Conservation (phyloP, 768 basidiomycete species). For the Calocera viscosa region DNA sequence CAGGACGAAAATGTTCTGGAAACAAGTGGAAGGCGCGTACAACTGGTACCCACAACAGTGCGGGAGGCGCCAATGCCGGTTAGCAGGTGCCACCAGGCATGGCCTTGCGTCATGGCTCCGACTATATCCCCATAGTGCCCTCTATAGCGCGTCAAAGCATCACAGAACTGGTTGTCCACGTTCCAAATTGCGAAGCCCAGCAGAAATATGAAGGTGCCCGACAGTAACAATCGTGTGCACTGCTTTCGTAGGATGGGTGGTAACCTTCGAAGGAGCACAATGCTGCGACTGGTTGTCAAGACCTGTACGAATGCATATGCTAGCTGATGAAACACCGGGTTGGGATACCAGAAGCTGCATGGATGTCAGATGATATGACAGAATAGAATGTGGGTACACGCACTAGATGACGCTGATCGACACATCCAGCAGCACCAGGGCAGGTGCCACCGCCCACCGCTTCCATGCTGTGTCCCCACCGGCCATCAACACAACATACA, state of each 20-base stretch:
- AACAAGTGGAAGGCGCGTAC: background rate
- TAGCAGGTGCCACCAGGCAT: constrained; percentile 65
- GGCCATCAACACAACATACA: constrained; percentile 42
- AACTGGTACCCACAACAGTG: constrained; percentile 12
- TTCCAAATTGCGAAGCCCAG: constrained; percentile 68
- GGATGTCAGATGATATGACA: background rate
- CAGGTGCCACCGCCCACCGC: constrained; percentile 24
- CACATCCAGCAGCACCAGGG: constrained; percentile 37
- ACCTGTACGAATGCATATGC: constrained; percentile 55
- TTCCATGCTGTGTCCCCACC: background rate
- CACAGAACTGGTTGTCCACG: constrained; percentile 66
- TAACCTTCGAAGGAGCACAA: constrained; percentile 34
- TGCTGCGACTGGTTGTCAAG: constrained; percentile 33
- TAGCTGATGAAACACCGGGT: constrained; percentile 69
- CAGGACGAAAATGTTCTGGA: background rate
- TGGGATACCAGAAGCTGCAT: constrained; percentile 48
- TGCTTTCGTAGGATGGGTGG: constrained; percentile 27
- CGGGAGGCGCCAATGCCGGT: constrained; percentile 30
- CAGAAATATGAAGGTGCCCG: constrained; percentile 45
- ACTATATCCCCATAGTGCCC: constrained; percentile 30
- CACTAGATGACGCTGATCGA: constrained; percentile 66
- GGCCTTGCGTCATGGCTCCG: constrained; percentile 31
- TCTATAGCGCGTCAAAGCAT: constrained; percentile 44
- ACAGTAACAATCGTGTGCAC: constrained; percentile 34
- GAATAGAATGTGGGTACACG: constrained; percentile 24